Conservation (phyloP, 2,329 filamentous ascomycete species). For the Aspergillus hortae region DNA sequence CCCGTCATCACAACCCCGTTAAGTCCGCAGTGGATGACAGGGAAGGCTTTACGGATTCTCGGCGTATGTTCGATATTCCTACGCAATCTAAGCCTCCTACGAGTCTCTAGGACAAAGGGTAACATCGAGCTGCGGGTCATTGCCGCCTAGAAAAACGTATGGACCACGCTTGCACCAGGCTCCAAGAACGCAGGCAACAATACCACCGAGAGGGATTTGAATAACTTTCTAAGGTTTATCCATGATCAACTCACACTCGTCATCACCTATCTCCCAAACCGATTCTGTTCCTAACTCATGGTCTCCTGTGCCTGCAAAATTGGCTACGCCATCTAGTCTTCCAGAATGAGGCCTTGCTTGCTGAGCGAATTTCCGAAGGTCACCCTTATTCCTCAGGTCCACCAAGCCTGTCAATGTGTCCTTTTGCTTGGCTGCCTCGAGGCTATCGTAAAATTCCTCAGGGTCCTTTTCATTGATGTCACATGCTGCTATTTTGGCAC, state of each 20-base stretch:
- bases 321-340: neutral
- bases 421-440: neutral
- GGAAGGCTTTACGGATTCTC: too few species aligned
- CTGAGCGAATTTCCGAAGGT: neutral
- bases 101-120: too few species aligned
- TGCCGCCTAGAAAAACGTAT: neutral
- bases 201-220: neutral
- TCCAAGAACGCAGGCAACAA: neutral
- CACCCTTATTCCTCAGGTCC: neutral
- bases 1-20: too few species aligned
- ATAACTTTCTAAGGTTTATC: neutral
- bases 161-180: neutral
- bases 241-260: neutral
- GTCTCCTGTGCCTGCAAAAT: neutral
- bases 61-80: too few species aligned
- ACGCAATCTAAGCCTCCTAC: too few species aligned
- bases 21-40: too few species aligned
- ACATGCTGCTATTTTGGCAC: neutral
- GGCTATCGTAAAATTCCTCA: neutral
- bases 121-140: too few species aligned
- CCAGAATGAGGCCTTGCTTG: neutral
- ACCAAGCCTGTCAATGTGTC: neutral
- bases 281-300: neutral
- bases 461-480: neutral
- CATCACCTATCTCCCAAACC: neutral